phyloP scores from a whole-genome alignment of 2,329 filamentous ascomycete genomes.

The Epicoccum nigrum region DNA sequence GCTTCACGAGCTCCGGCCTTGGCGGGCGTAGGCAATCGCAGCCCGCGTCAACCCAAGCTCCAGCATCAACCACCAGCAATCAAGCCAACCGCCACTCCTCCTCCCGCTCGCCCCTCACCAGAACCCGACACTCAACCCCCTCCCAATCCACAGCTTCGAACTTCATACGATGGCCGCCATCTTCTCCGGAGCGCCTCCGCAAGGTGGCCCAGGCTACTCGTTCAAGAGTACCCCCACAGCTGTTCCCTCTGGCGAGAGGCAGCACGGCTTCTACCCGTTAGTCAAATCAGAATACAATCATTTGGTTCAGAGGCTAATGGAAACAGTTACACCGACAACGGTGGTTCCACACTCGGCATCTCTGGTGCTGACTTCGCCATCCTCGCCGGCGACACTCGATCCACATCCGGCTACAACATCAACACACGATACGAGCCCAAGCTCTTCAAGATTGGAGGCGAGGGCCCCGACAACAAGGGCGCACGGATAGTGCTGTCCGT shows the following conservation, averaged over 20 bases:
- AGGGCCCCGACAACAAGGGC: constrained; percentile 82
- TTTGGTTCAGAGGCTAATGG: constrained; percentile 22
- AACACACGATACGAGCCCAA: constrained; percentile 95
- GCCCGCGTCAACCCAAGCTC: constrained; percentile 38
- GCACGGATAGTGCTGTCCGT: constrained; percentile 90
- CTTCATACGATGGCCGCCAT: constrained; percentile 59
- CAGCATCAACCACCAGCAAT: constrained; percentile 29
- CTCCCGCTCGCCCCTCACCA: constrained; percentile 19
- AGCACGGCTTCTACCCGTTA: constrained; percentile 94
- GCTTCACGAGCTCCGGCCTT: constrained; percentile 20
- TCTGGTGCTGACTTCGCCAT: constrained; percentile 93
- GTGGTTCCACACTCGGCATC: constrained; percentile 94
- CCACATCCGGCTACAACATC: constrained; percentile 95
- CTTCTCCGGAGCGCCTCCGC: constrained; percentile 57
- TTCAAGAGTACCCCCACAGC: constrained; percentile 60
- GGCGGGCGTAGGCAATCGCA: constrained; percentile 20
- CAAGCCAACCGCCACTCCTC: constrained; percentile 20
- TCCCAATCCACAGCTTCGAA: constrained; percentile 5
- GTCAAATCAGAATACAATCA: constrained; percentile 36
- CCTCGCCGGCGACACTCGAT: constrained; percentile 95
- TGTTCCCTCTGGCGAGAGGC: constrained; percentile 57
- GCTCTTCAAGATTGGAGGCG: constrained; percentile 95
- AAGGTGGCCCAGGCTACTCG: constrained; percentile 64
- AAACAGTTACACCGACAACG: constrained; percentile 91
- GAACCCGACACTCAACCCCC: constrained; percentile 2